phyloP scores from a whole-genome alignment of 1,284 basidiomycete genomes.

The Cutaneotrichosporon cavernicola region DNA sequence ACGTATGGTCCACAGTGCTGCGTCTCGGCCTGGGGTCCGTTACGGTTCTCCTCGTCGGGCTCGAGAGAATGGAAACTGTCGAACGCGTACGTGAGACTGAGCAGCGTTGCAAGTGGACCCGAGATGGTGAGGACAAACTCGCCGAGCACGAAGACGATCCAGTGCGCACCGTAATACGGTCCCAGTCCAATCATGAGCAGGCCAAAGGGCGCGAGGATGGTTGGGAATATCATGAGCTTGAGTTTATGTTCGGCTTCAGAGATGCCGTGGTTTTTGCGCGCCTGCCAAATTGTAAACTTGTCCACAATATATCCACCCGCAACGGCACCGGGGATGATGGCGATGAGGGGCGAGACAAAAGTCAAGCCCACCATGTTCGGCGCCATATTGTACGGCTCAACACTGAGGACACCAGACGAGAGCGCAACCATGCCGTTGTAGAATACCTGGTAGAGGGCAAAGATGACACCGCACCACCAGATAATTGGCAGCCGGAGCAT shows the following conservation, averaged over 20 bases:
- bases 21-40: constrained; percentile 23
- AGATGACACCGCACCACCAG: constrained; percentile 25
- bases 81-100: constrained; percentile 27
- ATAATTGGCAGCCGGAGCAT: constrained; percentile 22
- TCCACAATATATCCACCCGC: constrained; percentile 19
- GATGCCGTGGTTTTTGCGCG: constrained; percentile 24
- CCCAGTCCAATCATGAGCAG: constrained; percentile 34
- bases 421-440: constrained; percentile 31
- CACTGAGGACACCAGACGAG: constrained; percentile 26
- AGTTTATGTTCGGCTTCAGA: constrained; percentile 32
- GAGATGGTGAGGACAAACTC: constrained; percentile 27
- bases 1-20: constrained; percentile 26
- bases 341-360: constrained; percentile 29
- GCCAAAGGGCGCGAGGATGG: constrained; percentile 21
- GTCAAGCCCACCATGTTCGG: constrained; percentile 28
- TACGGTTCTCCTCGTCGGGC: constrained; percentile 11
- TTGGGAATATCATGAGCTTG: constrained; percentile 22
- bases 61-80: constrained; percentile 22
- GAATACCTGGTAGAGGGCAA: constrained; percentile 29
- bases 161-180: constrained; percentile 28
- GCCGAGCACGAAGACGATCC: constrained; percentile 33
- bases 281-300: constrained; percentile 19
- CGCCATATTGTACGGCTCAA: constrained; percentile 30
- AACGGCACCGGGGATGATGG: constrained; percentile 29
- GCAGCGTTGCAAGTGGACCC: constrained; percentile 27